phyloP scores from a whole-genome alignment of 495 filamentous ascomycete species.

The Tuber umbilicatum region DNA sequence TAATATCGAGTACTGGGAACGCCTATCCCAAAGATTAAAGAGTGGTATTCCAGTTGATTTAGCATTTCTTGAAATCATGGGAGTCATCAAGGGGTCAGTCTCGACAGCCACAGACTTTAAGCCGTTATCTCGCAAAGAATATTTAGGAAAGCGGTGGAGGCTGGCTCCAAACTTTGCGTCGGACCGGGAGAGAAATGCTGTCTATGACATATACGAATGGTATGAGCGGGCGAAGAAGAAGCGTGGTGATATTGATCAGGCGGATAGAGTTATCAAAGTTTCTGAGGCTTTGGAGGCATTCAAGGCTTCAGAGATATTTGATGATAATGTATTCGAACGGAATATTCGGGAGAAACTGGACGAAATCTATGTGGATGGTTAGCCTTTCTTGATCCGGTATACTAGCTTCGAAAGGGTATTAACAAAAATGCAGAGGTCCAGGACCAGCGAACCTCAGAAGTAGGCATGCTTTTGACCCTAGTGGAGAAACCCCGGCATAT shows the following conservation, averaged over 20 bases:
- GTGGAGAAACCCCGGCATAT: conserved; percentile 44
- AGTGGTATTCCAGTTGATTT: conserved; percentile 27
- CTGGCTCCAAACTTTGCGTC: conserved; percentile 41
- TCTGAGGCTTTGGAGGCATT: conserved; percentile 41
- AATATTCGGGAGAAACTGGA: conserved; percentile 42
- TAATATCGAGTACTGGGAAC: conserved; percentile 45
- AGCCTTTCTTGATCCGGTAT: conserved; percentile 3
- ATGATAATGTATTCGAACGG: conserved; percentile 14
- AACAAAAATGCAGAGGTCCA: conserved; percentile 44
- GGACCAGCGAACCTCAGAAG: conserved; percentile 45
- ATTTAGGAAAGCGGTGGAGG: conserved; percentile 24
- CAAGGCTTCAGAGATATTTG: not conserved
- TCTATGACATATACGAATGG: conserved; percentile 43
- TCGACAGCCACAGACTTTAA: conserved; percentile 24
- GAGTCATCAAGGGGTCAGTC: conserved; percentile 46
- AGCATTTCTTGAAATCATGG: conserved; percentile 48
- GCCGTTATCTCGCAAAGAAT: conserved; percentile 42
- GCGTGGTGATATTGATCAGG: conserved; percentile 41
- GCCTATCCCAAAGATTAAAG: conserved; percentile 23
- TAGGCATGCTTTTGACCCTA: conserved; percentile 43
- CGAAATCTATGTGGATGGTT: conserved; percentile 48
- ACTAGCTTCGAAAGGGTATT: not conserved
- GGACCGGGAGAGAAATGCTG: conserved; percentile 33
- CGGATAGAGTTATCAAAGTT: conserved; percentile 44
- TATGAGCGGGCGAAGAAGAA: conserved; percentile 44